These are phyloP conservation scores for Pseudonitzschia multistriata DNA, from an alignment of 108 stramenopile species.

Conservation along the genomic window DNA sequence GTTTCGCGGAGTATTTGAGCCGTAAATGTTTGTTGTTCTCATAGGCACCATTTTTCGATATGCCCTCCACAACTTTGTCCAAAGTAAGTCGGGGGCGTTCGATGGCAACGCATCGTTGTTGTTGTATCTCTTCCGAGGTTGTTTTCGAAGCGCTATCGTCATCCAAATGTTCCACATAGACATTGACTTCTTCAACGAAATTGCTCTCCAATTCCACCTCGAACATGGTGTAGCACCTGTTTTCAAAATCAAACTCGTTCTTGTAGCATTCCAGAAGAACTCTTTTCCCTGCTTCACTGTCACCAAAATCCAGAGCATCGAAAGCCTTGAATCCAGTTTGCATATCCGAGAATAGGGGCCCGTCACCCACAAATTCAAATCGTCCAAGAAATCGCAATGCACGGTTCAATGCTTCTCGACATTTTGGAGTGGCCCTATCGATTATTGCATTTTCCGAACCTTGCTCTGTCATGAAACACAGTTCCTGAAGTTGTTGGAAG, in stretches of 20 bases:
- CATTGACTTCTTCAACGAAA: conserved; percentile 57
- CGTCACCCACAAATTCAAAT: conserved; percentile 63
- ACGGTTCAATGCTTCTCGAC: conserved; percentile 45
- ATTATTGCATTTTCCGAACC: conserved; percentile 41
- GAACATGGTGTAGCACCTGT: conserved; percentile 34
- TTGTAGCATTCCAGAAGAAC: conserved; percentile 67
- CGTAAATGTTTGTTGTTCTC: conserved; percentile 40
- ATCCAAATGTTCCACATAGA: conserved; percentile 35
- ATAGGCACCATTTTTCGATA: conserved; percentile 58
- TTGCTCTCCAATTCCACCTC: conserved; percentile 33
- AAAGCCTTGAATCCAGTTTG: conserved; percentile 45
- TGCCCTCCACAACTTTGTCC: conserved; percentile 58
- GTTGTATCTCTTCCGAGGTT: conserved; percentile 21
- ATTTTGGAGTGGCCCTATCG: conserved; percentile 63
- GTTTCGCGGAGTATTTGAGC: conserved; percentile 55
- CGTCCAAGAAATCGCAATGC: conserved; percentile 70
- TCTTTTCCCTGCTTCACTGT: conserved; percentile 39
- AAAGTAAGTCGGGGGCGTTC: conserved; percentile 54
- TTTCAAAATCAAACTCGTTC: conserved; percentile 45
- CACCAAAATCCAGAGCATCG: conserved; percentile 65
- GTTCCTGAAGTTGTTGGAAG: conserved; percentile 63
- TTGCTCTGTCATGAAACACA: conserved; percentile 50
- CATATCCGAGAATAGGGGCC: conserved; percentile 26
- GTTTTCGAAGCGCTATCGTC: conserved; percentile 17
- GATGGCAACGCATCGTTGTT: conserved; percentile 59